Percentiles rank a stretch among this genome's conserved stretches.
phyloP scores from a whole-genome alignment of 2,329 filamentous ascomycete species.

The Ophiostoma montium region DNA sequence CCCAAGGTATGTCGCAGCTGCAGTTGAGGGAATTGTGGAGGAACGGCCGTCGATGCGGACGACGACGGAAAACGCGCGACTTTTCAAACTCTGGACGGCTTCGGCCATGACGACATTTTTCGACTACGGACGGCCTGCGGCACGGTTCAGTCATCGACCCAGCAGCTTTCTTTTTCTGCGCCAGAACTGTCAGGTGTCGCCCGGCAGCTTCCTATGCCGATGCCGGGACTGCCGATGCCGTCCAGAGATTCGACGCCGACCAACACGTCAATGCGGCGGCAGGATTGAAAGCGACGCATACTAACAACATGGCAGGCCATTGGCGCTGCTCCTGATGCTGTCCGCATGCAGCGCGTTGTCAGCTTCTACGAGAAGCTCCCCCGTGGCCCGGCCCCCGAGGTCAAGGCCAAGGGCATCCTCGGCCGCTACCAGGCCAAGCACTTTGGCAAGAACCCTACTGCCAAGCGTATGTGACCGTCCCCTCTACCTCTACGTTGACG shows the following conservation, averaged over 20 bases:
- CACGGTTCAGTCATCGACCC: not conserved
- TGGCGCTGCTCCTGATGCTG: constrained; percentile 85
- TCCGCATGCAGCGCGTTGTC: constrained; percentile 95
- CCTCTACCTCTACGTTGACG: not conserved
- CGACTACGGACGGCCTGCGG: not conserved
- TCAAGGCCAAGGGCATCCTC: constrained; percentile 68
- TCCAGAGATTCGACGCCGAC: too few relatives aligned
- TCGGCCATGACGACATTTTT: not conserved
- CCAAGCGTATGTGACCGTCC: constrained; percentile 53
- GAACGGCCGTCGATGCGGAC: not conserved
- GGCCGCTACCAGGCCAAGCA: constrained; percentile 76
- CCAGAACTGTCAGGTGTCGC: not conserved
- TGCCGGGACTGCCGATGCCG: too few relatives aligned
- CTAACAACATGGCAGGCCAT: constrained; percentile 56
- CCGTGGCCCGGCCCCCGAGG: constrained; percentile 74
- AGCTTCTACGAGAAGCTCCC: constrained; percentile 98
- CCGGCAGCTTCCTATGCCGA: not conserved
- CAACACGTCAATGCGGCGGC: too few relatives aligned
- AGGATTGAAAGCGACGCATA: too few relatives aligned
- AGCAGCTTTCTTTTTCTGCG: not conserved
- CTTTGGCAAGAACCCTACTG: constrained; percentile 88
- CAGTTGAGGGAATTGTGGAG: not conserved
- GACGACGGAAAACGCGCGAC: constrained; percentile 7
- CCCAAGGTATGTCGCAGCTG: constrained; percentile 56
- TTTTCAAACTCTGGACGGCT: not conserved